Evolutionary conservation across 352 stramenopile genomes (phyloP), one percentile per base, ranked within the genome.

Genomic region (Globisporangium iwayamae): DNA sequence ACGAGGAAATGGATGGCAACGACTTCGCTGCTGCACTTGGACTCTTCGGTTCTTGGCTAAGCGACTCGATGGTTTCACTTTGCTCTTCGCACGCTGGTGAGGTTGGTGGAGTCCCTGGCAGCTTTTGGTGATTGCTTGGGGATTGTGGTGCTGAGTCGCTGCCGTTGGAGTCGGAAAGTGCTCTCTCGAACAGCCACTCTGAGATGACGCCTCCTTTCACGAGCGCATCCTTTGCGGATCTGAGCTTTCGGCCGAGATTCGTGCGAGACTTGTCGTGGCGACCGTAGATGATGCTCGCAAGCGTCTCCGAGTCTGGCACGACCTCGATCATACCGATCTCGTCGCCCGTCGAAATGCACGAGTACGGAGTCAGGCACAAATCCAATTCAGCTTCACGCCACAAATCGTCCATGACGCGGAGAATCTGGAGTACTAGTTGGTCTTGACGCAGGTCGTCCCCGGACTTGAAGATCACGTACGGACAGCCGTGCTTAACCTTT

Each of bases 381-480:
- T 98, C 88, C 11, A 98, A 69, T 0, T 68, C 84, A 18, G 87
- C 79, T 36, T 91, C 83, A 36, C 90, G 79, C 90, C 92, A 98
- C 3, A 98, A 62, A 28, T 90, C 76, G 62, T 98, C 89, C 89
- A 98, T 97, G 3, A 97, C 80, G 16, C 88, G 79, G 6, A 98
- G 58, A 38, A 98, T 76, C 65, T 98, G 90, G 46, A 97, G 76
- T 56, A 96, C 94, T 6, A 98, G 79, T 72, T 98, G 90, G 60
- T 98, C 94, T 65, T 98, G 94, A 6, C 94, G 89, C 41, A 98
- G 66, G 65, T 98, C 94, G 56, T 98, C 94, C 1, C 94, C 94
- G 0, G 81, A 82, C 68, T 98, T 98, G 74, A 98, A 97, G 57
- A 98, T 96, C 36, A 97, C 76, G 60, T 79, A 87, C 1, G 78